phyloP scores from a whole-genome alignment of 1,284 basidiomycete species.

The Ustilago crameri region DNA sequence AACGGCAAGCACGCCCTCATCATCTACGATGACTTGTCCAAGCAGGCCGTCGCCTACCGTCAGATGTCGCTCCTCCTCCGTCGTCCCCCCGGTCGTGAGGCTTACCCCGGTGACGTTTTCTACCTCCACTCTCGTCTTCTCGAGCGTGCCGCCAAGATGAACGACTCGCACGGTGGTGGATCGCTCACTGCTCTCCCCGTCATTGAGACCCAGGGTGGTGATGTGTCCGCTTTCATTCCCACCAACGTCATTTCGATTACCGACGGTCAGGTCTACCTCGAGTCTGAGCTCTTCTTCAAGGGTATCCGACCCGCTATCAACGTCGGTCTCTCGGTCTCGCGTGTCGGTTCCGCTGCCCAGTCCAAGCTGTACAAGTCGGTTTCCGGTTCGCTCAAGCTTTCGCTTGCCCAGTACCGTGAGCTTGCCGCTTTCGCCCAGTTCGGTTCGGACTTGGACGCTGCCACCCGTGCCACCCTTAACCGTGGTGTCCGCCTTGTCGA shows the following conservation, averaged over 20 bases:
- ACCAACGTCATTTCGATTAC: slow-evolving; percentile 69
- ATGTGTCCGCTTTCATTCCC: slow-evolving; percentile 83
- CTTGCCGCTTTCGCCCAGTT: slow-evolving; percentile 99
- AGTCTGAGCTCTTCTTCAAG: slow-evolving; percentile 88
- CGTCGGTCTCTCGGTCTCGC: slow-evolving; percentile 99
- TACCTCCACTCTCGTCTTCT: slow-evolving; percentile 99
- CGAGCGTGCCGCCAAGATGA: slow-evolving; percentile 99
- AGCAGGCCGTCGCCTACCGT: slow-evolving; percentile 99
- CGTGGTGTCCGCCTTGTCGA: slow-evolving; percentile 98
- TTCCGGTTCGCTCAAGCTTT: slow-evolving; percentile 98
- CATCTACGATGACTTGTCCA: slow-evolving; percentile 99
- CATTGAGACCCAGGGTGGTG: slow-evolving; percentile 99
- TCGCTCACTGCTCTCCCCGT: slow-evolving; percentile 98
- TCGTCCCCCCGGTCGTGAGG: slow-evolving; percentile 99
- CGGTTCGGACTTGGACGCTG: slow-evolving; percentile 99
- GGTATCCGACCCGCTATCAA: slow-evolving; percentile 99
- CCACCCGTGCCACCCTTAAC: slow-evolving; percentile 83
- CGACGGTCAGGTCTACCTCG: slow-evolving; percentile 68
- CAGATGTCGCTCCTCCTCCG: slow-evolving; percentile 99
- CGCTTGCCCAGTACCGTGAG: slow-evolving; percentile 99
- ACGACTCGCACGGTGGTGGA: slow-evolving; percentile 95
- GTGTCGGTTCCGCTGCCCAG: slow-evolving; percentile 99
- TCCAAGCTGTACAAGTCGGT: slow-evolving; percentile 91
- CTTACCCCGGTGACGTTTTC: slow-evolving; percentile 99
- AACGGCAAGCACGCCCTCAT: slow-evolving; percentile 96